A percentile compares a stretch with the other conserved stretches of the same genome.
These are phyloP conservation scores for Bidens hawaiensis DNA, from an alignment of 140 eudicot genomes.

Conservation along the genomic window DNA sequence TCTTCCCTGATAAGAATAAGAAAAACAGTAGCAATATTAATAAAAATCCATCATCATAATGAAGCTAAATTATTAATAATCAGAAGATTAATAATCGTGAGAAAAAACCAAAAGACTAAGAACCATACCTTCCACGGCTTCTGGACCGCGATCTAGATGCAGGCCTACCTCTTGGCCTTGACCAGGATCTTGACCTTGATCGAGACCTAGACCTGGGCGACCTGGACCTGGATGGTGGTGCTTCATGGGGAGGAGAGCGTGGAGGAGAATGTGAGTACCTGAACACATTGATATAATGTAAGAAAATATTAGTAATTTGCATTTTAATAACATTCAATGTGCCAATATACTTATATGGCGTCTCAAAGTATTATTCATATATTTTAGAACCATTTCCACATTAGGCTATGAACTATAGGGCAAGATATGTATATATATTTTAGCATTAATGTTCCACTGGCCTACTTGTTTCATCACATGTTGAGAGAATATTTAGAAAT, in stretches of 20 bases:
- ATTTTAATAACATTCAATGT: not conserved
- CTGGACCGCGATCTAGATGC: constrained; percentile 58
- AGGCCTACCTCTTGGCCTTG: constrained; percentile 51
- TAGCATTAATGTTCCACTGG: not conserved
- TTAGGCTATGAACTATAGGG: not conserved
- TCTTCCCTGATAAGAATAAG: constrained; percentile 33
- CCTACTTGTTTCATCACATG: not conserved
- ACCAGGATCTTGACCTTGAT: constrained; percentile 60
- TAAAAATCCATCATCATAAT: not conserved
- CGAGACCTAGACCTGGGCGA: constrained; percentile 51
- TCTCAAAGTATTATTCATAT: too few relatives aligned
- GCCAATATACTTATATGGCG: too few relatives aligned
- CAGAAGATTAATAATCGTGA: not conserved
- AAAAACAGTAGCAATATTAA: not conserved
- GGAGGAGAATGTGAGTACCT: constrained; percentile 80
- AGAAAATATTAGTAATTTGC: not conserved
- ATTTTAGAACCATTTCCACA: not conserved
- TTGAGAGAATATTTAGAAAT: not conserved
- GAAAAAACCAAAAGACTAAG: not conserved
- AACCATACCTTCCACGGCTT: constrained; percentile 77
- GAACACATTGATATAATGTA: not conserved
- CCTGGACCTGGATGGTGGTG: constrained; percentile 43
- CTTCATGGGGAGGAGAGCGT: constrained; percentile 62
- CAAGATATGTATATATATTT: not conserved
- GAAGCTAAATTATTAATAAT: not conserved